Evolutionary conservation across 1,284 basidiomycete genomes (phyloP), one percentile per base, ranked within the genome.

Genomic region (Peniophora sp.): DNA sequence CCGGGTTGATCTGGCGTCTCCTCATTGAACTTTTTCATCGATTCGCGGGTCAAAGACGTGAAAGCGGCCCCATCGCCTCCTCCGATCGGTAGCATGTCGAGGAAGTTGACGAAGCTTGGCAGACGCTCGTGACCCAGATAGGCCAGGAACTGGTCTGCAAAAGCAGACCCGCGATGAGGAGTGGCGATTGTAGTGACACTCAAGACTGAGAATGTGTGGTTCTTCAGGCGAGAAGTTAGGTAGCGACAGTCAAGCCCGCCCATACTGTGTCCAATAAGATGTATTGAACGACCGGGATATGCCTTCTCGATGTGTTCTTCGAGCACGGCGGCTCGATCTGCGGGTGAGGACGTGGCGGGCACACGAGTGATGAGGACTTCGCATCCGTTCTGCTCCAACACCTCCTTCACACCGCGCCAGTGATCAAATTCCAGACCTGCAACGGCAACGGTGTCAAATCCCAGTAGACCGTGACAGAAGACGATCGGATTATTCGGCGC

Each of bases 191-290:
- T 97, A 2, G 94, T 97, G 41, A 97, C 73, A 14, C 85, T 90
- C 36, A 88, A 76, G 17, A 96, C 85, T 23, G 68, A 64, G 63
- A 88, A 88, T 23, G 77, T 78, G 48, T 84, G 78, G 35, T 78
- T 58, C 23, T 74, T 80, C 42, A 91, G 74, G 56, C 88, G 85
- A 1, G 85, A 78, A 6, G 85, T 82, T 37, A 98, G 77, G 65
- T 92, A 96, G 42, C 95, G 80, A 61, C 89, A 95, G 65, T 97
- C 95, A 14, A 97, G 75, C 8, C 95, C 95, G 20, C 95, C 94
- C 93, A 96, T 97, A 60, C 86, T 90, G 63, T 97, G 93, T n/a
- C 87, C 92, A 48, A 97, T 88, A 45, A 98, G 77, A 66, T 97
- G 96, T 20, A 97, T 85, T 48, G 81, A 80, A 42, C 83, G 74